These are phyloP conservation scores for Picocystis salinarum DNA, from an alignment of 139 green algal genomes.

Conservation along the genomic window DNA sequence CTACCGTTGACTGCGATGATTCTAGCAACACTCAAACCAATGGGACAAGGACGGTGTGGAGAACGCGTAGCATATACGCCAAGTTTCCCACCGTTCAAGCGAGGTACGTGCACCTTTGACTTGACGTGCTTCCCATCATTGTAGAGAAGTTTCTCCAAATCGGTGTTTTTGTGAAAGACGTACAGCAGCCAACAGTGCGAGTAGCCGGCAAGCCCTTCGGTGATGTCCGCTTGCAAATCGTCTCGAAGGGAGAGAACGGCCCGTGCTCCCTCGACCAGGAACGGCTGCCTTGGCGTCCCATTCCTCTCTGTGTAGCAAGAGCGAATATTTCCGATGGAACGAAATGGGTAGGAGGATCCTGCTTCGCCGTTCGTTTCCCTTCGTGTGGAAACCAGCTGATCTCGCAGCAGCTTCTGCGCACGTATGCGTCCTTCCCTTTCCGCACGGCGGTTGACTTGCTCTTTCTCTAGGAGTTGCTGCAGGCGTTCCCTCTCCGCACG, in stretches of 20 bases:
- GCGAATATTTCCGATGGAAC: background rate
- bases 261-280: slow-evolving; percentile 48
- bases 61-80: slow-evolving; percentile 70
- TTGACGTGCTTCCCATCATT: background rate
- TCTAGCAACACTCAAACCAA: slow-evolving; percentile 55
- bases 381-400: no score
- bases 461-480: no score
- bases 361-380: no score
- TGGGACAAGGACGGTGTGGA: slow-evolving; percentile 56
- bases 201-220: slow-evolving; percentile 59
- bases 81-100: slow-evolving; percentile 53
- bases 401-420: no score
- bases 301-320: slow-evolving; percentile 3
- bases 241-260: slow-evolving; percentile 1
- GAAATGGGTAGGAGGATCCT: no score
- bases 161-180: slow-evolving; percentile 83
- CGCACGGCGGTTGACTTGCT: no score
- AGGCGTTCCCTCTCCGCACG: no score
- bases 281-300: slow-evolving; percentile 29
- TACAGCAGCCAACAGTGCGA: slow-evolving; percentile 84
- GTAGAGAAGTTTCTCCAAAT: slow-evolving; percentile 7
- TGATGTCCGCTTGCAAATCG: background rate
- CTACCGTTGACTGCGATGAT: slow-evolving; percentile 25
- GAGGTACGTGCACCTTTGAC: slow-evolving; percentile 31
- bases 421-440: no score